Evolutionary conservation across 352 stramenopile genomes (phyloP).

Genomic region (Globisporangium ultimum): DNA sequence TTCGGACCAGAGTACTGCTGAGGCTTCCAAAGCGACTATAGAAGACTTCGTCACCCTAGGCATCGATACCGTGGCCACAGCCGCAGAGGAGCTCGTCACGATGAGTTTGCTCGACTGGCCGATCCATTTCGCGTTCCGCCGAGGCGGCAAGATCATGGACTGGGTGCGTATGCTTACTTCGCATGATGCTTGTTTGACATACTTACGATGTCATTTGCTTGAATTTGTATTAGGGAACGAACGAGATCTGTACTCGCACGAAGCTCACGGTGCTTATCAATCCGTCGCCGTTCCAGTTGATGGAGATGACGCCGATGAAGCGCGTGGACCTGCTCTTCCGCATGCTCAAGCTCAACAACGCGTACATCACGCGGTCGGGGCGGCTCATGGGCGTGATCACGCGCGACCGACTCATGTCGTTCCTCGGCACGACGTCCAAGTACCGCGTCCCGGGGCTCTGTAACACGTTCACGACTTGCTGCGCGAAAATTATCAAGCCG

Average conservation of each 20-base stretch:
- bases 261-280: constrained; percentile 77
- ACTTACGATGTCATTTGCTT: background rate
- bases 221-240: constrained; percentile 31
- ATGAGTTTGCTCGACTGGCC: constrained; percentile 38
- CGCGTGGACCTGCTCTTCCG: constrained; percentile 84
- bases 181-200: background rate
- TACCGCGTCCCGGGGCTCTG: constrained; percentile 53
- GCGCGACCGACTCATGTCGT: constrained; percentile 74
- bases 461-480: constrained; percentile 38
- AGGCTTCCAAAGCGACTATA: no score
- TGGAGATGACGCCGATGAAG: constrained; percentile 84
- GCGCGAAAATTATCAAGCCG: background rate
- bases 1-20: no score
- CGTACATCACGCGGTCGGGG: constrained; percentile 80
- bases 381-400: constrained; percentile 78
- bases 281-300: constrained; percentile 75
- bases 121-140: constrained; percentile 67
- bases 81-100: constrained; percentile 6
- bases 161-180: constrained; percentile 30
- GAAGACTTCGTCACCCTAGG: background rate
- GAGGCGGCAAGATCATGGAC: constrained; percentile 73
- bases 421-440: constrained; percentile 64
- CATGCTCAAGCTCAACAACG: constrained; percentile 89
- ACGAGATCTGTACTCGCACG: constrained; percentile 52
- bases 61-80: background rate